Conservation (phyloP, 108 stramenopile species). For the Nannochloropsis granulata region DNA sequence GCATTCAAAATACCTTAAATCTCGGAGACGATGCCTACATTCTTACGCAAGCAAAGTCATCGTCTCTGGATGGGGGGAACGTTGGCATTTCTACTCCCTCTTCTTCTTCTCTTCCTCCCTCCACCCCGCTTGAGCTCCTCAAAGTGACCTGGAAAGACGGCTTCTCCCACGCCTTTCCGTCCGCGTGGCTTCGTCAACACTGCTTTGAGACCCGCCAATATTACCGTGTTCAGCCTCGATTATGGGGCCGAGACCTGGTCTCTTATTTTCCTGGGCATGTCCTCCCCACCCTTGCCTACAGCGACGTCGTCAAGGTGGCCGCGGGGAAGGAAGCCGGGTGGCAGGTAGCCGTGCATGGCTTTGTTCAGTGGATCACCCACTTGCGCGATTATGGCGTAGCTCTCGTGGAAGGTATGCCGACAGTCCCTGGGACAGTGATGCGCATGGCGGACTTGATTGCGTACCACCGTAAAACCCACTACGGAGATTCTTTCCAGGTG, state of each 20-base stretch:
- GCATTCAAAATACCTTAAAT: neutral
- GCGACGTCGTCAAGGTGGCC: neutral
- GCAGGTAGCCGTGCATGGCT: neutral
- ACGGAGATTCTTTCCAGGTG: neutral
- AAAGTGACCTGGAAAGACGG: neutral
- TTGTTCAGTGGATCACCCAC: neutral
- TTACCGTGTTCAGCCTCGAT: neutral
- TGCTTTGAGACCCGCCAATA: neutral
- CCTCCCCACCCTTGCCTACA: neutral
- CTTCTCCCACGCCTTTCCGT: neutral
- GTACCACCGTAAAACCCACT: neutral
- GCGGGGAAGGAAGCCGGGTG: neutral
- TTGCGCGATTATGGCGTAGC: neutral
- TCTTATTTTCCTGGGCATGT: neutral
- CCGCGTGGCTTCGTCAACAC: neutral
- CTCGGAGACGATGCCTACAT: neutral
- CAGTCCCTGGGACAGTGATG: neutral
- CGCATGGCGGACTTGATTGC: neutral
- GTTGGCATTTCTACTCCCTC: neutral
- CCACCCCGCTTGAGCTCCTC: neutral
- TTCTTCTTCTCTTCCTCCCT: neutral
- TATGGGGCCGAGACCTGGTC: neutral
- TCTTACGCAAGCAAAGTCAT: neutral
- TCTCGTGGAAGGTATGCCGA: neutral
- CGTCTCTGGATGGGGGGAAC: neutral